Conservation (phyloP, 768 basidiomycete species). For the Pisolithus microcarpus region DNA sequence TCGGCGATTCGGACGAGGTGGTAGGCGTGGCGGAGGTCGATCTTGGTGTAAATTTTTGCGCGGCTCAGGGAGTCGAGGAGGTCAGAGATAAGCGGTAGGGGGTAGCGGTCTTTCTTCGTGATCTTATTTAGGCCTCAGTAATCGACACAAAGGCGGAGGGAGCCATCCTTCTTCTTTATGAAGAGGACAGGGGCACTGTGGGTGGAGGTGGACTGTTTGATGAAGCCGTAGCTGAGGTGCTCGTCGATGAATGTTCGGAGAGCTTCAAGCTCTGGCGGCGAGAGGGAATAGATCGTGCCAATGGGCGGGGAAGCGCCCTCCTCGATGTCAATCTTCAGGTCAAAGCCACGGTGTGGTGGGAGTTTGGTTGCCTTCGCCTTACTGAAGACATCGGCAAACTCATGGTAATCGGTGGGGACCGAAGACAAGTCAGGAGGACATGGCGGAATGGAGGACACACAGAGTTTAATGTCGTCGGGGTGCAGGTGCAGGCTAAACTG, state of each 20-base stretch:
- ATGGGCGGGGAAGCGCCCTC: not conserved
- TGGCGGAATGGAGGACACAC: not conserved
- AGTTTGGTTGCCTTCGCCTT: constrained; percentile 1
- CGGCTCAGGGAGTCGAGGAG: not conserved
- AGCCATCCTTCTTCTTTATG: constrained; percentile 18
- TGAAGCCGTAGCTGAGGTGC: no score
- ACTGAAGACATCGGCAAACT: constrained; percentile 13
- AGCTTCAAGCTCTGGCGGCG: no score
- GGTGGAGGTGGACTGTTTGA: not conserved
- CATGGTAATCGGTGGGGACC: constrained; percentile 4
- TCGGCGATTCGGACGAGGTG: constrained; percentile 1
- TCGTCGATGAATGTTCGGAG: no score
- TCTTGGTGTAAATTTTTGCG: constrained; percentile 24
- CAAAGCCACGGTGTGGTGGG: no score
- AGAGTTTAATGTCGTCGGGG: no score
- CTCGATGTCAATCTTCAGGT: not conserved
- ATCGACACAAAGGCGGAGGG: constrained; percentile 22
- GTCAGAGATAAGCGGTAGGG: constrained; percentile 18
- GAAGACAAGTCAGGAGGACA: not conserved
- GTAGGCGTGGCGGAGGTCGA: constrained; percentile 7
- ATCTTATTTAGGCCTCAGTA: constrained; percentile 25
- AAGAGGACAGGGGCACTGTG: constrained; percentile 3
- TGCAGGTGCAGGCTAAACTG: no score
- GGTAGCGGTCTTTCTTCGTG: constrained; percentile 23
- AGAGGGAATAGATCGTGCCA: no score